phyloP scores from a whole-genome alignment of 352 stramenopile genomes.

The Blastocystis sp. region DNA sequence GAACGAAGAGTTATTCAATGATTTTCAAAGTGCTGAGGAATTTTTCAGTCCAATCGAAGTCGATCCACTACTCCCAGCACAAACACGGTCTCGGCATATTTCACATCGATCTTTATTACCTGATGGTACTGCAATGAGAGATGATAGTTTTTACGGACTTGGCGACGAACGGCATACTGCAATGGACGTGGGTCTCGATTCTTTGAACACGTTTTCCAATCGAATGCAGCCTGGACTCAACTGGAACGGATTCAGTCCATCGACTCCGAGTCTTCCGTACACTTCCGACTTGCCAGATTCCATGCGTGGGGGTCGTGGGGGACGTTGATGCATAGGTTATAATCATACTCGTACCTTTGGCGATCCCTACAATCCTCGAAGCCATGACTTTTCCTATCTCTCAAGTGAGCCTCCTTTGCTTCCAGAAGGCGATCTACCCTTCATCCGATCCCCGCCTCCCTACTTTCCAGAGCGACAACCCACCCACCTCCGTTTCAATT shows the following conservation, averaged over 20 bases:
- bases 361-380: not conserved
- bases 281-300: not conserved
- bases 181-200: not conserved
- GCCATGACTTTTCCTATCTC: not conserved
- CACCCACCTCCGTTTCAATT: constrained; percentile 15
- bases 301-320: not conserved
- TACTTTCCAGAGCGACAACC: not conserved
- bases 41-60: not conserved
- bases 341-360: not conserved
- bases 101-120: not conserved
- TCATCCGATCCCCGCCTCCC: not conserved
- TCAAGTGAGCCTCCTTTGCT: constrained; percentile 28
- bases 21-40: not conserved
- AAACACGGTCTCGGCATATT: not conserved
- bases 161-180: not conserved
- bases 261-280: not conserved
- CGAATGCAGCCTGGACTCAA: not conserved
- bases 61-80: not conserved
- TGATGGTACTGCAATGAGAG: not conserved
- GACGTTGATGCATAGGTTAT: not conserved
- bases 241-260: not conserved
- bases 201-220: not conserved
- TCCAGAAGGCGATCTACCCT: not conserved
- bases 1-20: not conserved
- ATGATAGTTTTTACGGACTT: not conserved